phyloP scores from a whole-genome alignment of 768 basidiomycete genomes.

The Cystofilobasidium capitatum region DNA sequence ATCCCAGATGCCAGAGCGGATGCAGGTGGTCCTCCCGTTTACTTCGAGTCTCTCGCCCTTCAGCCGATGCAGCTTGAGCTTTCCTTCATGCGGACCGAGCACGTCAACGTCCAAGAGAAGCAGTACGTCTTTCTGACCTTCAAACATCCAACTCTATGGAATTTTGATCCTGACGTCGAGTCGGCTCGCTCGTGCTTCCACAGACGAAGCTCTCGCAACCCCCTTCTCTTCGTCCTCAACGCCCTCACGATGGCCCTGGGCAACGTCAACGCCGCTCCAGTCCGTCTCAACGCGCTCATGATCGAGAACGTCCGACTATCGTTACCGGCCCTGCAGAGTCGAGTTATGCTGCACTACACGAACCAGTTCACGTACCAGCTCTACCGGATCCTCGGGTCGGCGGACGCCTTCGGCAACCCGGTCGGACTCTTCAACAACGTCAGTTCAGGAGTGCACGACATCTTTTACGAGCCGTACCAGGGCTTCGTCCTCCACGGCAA shows the following conservation, averaged over 20 bases:
- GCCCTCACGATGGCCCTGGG: slow-evolving; percentile 94
- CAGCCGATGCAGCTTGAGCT: slow-evolving; percentile 86
- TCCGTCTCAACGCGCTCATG: slow-evolving; percentile 84
- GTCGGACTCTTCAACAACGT: slow-evolving; percentile 97
- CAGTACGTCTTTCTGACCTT: slow-evolving; percentile 33
- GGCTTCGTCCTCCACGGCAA: slow-evolving; percentile 95
- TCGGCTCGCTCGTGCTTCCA: neutral
- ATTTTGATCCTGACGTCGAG: too few species aligned
- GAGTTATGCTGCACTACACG: slow-evolving; percentile 83
- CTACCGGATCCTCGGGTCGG: slow-evolving; percentile 94
- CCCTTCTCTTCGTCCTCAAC: slow-evolving; percentile 83
- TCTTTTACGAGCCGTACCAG: slow-evolving; percentile 97
- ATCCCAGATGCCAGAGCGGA: slow-evolving; percentile 44
- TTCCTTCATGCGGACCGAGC: slow-evolving; percentile 95
- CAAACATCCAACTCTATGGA: neutral
- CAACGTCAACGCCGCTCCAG: slow-evolving; percentile 89
- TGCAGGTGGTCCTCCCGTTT: slow-evolving; percentile 61
- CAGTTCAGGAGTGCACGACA: slow-evolving; percentile 92
- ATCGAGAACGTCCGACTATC: slow-evolving; percentile 90
- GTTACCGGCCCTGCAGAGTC: slow-evolving; percentile 67
- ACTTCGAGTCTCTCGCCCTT: slow-evolving; percentile 89
- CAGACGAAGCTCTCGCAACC: slow-evolving; percentile 54
- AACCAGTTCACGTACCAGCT: slow-evolving; percentile 88
- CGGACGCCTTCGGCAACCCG: slow-evolving; percentile 78
- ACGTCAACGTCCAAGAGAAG: slow-evolving; percentile 89